Base-by-base conservation (phyloP, 1,284 basidiomycete genomes). In the Rugosomyces carneus region DNA sequence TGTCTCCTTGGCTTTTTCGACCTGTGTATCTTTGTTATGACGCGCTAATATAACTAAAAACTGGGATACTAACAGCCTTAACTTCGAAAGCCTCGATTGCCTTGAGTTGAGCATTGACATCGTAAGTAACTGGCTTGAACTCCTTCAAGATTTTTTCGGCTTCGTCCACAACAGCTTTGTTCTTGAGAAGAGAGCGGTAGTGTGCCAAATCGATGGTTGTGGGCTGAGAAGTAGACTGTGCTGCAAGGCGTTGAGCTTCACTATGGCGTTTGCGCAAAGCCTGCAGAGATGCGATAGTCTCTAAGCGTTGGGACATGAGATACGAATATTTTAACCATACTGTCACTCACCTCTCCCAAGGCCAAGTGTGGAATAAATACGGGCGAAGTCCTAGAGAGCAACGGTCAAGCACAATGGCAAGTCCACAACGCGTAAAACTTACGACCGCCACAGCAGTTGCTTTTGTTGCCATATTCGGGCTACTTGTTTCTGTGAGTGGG, bases 41-140 rank as follows among this genome's bases (percentile, higher is more conserved):
- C 23, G 27, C 20, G 16, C 41, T 49, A 35, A 23, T 29, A 39
- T 47, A 24, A 48, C 44, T 19, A 31, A 36, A 23, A 40, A 31
- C 27, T 4, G 31, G 31, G 43, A 42, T 43, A 35, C 91, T 63
- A 59, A 97, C 94, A 56, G 96, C 96, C 73, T 95, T 97, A 57
- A 81, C 76, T 79, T 99, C 93, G 67, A 99, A 99, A 45, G 92
- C 86, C 66, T 96, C 93, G 58, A 99, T 96, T 42, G 93, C 93
- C 72, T 93, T 96, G 67, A 97, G 67, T 69, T 96, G 92, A 53
- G 91, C 78, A 61, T 68, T 72, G 50, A 95, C 89, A 64, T 99
- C 95, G 71, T 98, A 98, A n/a, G 89, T 88, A 49, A 93, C 85
- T 24, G 96, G 92, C 76, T 96, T 96, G 80, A 97, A 99, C 34